Conservation (phyloP, 371 early-diverging fungal genomes). For the Mucor circinelloides region DNA sequence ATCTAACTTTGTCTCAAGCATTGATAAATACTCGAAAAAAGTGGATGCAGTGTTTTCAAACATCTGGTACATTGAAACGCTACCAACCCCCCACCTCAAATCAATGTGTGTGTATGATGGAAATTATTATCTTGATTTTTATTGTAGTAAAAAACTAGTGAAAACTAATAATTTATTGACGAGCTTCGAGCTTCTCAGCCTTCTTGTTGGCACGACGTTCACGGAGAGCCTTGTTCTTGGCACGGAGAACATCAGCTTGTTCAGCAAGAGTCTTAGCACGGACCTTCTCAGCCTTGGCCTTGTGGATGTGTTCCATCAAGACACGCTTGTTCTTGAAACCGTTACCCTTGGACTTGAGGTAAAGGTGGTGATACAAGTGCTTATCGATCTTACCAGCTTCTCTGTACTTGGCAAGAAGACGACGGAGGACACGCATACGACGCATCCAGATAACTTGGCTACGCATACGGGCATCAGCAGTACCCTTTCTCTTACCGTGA, state of each 20-base stretch:
- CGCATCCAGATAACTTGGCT: slow-evolving; percentile 98
- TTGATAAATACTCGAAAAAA: neutral
- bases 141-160: neutral
- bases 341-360: slow-evolving; percentile 99
- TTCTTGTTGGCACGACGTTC: slow-evolving; percentile 93
- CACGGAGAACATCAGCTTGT: slow-evolving; percentile 98
- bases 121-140: neutral
- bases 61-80: no score
- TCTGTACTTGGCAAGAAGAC: slow-evolving; percentile 97
- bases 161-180: neutral
- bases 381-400: slow-evolving; percentile 98
- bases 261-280: slow-evolving; percentile 94
- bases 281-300: slow-evolving; percentile 99
- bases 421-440: slow-evolving; percentile 98
- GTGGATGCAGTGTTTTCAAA: no score
- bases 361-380: slow-evolving; percentile 97
- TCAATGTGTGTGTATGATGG: neutral
- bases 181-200: slow-evolving; percentile 57
- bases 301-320: slow-evolving; percentile 99
- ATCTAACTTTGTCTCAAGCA: no score
- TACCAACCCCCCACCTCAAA: neutral
- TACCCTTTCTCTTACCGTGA: slow-evolving; percentile 98
- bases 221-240: slow-evolving; percentile 95
- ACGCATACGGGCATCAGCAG: slow-evolving; percentile 99
- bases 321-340: slow-evolving; percentile 99